phyloP scores from a whole-genome alignment of 1,284 basidiomycete species.

The Apiotrichum montevideense region DNA sequence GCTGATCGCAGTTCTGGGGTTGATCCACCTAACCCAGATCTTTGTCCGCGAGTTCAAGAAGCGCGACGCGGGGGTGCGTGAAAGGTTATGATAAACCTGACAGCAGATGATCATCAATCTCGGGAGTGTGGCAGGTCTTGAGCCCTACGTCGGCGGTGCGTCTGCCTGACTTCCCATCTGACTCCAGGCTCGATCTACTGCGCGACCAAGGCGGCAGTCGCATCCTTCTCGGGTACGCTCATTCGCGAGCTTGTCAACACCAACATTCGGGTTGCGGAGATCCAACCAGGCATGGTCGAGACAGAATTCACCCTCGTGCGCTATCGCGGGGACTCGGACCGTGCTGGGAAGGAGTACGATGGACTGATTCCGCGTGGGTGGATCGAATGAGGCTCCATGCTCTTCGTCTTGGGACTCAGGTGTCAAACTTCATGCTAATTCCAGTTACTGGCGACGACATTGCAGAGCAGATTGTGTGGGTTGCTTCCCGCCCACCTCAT shows the following conservation, averaged over 20 bases:
- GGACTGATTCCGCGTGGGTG: constrained; percentile 55
- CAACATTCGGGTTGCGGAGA: constrained; percentile 81
- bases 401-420: background rate
- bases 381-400: background rate
- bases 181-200: constrained; percentile 52
- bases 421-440: background rate
- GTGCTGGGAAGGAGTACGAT: constrained; percentile 83
- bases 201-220: constrained; percentile 59
- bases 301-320: constrained; percentile 73
- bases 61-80: constrained; percentile 60
- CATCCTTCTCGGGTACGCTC: constrained; percentile 77
- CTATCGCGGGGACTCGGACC: constrained; percentile 71
- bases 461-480: constrained; percentile 90
- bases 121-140: constrained; percentile 85
- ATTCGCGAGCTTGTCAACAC: constrained; percentile 83
- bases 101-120: constrained; percentile 81
- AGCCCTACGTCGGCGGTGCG: constrained; percentile 74
- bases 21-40: constrained; percentile 42
- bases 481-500: constrained; percentile 26
- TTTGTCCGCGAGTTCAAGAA: constrained; percentile 72
- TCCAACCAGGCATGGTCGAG: constrained; percentile 60
- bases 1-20: constrained; percentile 29
- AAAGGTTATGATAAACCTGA: background rate
- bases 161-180: background rate
- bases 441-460: constrained; percentile 62